phyloP scores from a whole-genome alignment of 2,329 filamentous ascomycete species.

The Penicillium sp. region DNA sequence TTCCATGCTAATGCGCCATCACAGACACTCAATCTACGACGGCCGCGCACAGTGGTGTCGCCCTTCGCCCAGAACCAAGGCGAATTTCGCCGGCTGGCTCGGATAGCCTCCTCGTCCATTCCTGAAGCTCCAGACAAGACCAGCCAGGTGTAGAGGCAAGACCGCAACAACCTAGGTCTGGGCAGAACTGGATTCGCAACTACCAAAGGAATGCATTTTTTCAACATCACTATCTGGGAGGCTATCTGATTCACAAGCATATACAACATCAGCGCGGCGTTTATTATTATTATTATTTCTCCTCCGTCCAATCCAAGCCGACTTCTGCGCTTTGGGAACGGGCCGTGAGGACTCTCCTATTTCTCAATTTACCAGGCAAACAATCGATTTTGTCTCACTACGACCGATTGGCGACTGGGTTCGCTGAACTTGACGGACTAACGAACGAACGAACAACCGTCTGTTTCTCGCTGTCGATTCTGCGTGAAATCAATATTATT shows the following conservation, averaged over 20 bases:
- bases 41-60: slow-evolving; percentile 9
- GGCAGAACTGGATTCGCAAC: background rate
- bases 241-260: slow-evolving; percentile 14
- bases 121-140: slow-evolving; percentile 12
- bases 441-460: background rate
- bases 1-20: background rate
- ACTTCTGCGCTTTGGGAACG: slow-evolving; percentile 1
- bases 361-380: background rate
- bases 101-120: slow-evolving; percentile 4
- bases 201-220: background rate
- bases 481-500: background rate
- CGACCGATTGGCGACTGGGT: slow-evolving; percentile 5
- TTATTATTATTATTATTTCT: background rate
- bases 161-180: background rate
- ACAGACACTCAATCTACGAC: slow-evolving; percentile 15
- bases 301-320: background rate
- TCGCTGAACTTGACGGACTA: background rate
- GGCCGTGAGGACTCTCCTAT: background rate
- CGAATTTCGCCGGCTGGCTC: slow-evolving; percentile 12
- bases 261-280: slow-evolving; percentile 15
- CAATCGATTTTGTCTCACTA: background rate
- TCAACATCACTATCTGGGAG: slow-evolving; percentile 7
- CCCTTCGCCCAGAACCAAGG: slow-evolving; percentile 14
- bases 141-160: slow-evolving; percentile 11
- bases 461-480: background rate